Evolutionary conservation across 371 early-diverging fungal genomes (phyloP), one percentile per base, ranked within the genome.

Genomic region (Mucor saturninus): DNA sequence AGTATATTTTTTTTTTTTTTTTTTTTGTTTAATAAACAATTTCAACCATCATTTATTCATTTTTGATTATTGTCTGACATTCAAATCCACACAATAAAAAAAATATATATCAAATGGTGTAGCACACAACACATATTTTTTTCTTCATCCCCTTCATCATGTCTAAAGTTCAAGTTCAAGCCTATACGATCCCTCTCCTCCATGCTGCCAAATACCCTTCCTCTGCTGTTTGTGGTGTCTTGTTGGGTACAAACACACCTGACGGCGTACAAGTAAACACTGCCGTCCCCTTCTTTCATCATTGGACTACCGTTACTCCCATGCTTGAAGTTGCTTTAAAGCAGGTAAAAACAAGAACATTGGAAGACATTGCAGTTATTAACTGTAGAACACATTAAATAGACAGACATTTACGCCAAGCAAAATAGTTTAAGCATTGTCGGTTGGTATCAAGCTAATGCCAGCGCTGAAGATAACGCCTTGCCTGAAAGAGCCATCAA

Each of bases 201-300:
- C 95, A 94, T 69, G 88, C 91, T 10, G 87, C 91, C n/a, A 93
- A 93, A 78, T 88, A 90, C 76, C 86, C 95, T 0, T 76, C 85
- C 29, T 74, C 79, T 3, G 74, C 84, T 35, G 91, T 94, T 3
- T 84, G 84, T 64, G 95, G 95, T 43, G 77, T 90, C 14, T 68
- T 91, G 6, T 62, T 91, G 9, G 88, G 86, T 28, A 59, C 74
- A 54, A 54, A 77, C 6, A 74, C 74, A 56, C 63, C 71, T 7
- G 68, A 75, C 14, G 65, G 64, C 56, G 62, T 66, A 50, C 62
- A 75, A 28, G 71, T 89, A 13, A 67, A 68, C 3, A 89, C 89
- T 62, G 92, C 89, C 13, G 70, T 94, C 11, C 92, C 95, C 32
- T 79, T 92, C 15, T 86, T 91, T 61, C 95, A 94, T 81, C 85